Conservation (phyloP, 1,139 yeast species). For the Chernovozyma aurita region DNA sequence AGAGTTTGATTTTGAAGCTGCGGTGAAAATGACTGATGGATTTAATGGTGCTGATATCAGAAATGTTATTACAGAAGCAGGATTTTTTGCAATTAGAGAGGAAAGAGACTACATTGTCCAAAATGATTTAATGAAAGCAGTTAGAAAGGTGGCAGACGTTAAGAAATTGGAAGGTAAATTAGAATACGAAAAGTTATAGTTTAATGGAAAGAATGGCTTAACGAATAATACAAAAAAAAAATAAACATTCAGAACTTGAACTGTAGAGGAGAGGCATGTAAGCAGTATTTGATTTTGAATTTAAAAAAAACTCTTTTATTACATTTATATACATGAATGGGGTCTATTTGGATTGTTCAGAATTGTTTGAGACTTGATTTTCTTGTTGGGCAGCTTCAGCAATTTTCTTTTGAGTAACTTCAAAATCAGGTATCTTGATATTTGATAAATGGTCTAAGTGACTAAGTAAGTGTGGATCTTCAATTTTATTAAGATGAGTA, state of each 20-base stretch:
- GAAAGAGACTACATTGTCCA: slow-evolving; percentile 94
- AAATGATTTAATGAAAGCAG: slow-evolving; percentile 95
- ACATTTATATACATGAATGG: slow-evolving; percentile 1
- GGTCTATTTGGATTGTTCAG: slow-evolving; percentile 5
- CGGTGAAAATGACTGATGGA: slow-evolving; percentile 97
- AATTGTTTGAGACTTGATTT: not conserved
- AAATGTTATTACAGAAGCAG: slow-evolving; percentile 98
- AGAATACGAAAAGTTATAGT: slow-evolving; percentile 82
- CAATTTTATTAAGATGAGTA: slow-evolving; percentile 42
- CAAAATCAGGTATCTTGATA: slow-evolving; percentile 26
- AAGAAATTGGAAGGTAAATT: slow-evolving; percentile 96
- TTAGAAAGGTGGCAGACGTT: slow-evolving; percentile 92
- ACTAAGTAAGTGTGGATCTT: slow-evolving; percentile 31
- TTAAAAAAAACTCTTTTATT: not conserved
- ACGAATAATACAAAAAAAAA: not conserved
- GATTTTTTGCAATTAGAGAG: slow-evolving; percentile 96
- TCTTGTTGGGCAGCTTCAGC: slow-evolving; percentile 10
- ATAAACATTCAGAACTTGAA: not conserved
- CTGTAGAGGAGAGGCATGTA: too few species aligned
- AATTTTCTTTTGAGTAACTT: slow-evolving; percentile 22
- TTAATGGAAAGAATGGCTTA: not conserved
- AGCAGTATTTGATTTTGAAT: not conserved
- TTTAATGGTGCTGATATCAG: slow-evolving; percentile 99
- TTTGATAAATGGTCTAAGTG: slow-evolving; percentile 41
- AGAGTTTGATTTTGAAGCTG: slow-evolving; percentile 95